Evolutionary conservation across 2,329 filamentous ascomycete genomes (phyloP).

Genomic region (Colletotrichum sp.): DNA sequence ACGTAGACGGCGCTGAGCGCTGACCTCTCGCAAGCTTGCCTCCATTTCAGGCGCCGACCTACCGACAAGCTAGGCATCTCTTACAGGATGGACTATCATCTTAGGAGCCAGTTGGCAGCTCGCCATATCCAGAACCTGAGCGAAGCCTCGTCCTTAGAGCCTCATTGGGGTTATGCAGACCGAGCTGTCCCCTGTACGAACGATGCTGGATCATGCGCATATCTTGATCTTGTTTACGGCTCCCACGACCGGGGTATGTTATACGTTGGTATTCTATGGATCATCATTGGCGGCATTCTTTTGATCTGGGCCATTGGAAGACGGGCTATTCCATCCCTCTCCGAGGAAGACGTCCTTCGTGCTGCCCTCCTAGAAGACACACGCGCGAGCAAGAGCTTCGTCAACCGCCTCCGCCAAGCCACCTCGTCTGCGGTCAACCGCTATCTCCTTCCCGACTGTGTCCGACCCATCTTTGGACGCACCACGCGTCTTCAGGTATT

Average conservation of each 20-base stretch:
- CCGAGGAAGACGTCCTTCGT: slow-evolving; percentile 14
- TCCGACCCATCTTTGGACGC: slow-evolving; percentile 68
- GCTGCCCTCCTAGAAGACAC: slow-evolving; percentile 5
- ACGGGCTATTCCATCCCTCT: slow-evolving; percentile 23
- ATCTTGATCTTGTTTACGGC: slow-evolving; percentile 56
- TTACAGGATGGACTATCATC: slow-evolving; percentile 14
- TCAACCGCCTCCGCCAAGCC: slow-evolving; percentile 38
- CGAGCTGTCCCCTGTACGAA: slow-evolving; percentile 50
- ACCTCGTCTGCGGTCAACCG: slow-evolving; percentile 31
- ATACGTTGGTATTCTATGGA: slow-evolving; percentile 57
- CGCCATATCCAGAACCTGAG: slow-evolving; percentile 46
- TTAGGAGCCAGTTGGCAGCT: slow-evolving; percentile 11
- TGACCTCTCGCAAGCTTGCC: not conserved
- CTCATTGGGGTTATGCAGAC: slow-evolving; percentile 54
- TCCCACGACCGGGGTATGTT: slow-evolving; percentile 56
- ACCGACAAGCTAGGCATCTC: not conserved
- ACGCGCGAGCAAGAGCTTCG: not conserved
- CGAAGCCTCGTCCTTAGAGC: slow-evolving; percentile 37
- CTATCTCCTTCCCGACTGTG: slow-evolving; percentile 66
- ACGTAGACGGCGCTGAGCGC: not conserved
- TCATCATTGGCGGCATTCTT: slow-evolving; percentile 48
- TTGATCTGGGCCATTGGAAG: slow-evolving; percentile 45
- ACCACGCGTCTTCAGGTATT: slow-evolving; percentile 72
- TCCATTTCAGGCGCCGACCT: not conserved
- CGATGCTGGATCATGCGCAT: slow-evolving; percentile 51